Base-by-base conservation (phyloP, 2,329 filamentous ascomycete species). In the Fusarium ramigenum region DNA sequence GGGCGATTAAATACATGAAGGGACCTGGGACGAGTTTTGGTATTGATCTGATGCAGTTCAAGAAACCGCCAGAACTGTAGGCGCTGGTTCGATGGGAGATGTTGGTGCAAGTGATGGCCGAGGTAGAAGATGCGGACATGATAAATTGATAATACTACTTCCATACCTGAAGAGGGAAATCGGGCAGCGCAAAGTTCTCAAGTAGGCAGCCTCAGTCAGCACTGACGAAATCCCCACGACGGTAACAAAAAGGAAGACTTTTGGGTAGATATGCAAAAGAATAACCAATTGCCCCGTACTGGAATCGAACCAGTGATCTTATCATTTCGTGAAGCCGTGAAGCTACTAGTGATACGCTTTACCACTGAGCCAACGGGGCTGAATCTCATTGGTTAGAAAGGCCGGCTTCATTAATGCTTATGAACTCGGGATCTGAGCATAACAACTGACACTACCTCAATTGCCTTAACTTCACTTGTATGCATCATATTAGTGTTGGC, bases 21-120 rank as follows among this genome's bases (percentile, higher is more conserved):
- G 25, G 66, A 0, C 50, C 58, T 0, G 49, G 39, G 0, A 42
- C 39, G 10, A 69, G 37, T 32, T 69, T 69, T 40, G 64, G 39
- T 6, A 69, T 69, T 15, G 39, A 46, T 9, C 1, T 69, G 6
- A 69, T 69, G 66, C 66, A 69, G 3, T 69, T 69, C 5, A 25
- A 25, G 15, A 8, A 16, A 7, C 19, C 11, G 1, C 12, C 32
- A 4, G 32, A 54, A 7, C 2, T n/a, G 2, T 14, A 39, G 50
- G 4, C 1, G 7, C 19, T 14, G 23, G 7, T 0, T 18, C 3
- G 14, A 25, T 25, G 40, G 5, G 15, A 7, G 4, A 43, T 43
- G n/a, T 18, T 7, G 10, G 9, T 18, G 40, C 16, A 11, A 10
- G 9, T 4, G 9, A 18, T 10, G 11, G 8, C 21, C 0, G 5